These are phyloP conservation scores for Kernera saxatilis DNA, from an alignment of 345 rosid genomes.

Conservation along the genomic window DNA sequence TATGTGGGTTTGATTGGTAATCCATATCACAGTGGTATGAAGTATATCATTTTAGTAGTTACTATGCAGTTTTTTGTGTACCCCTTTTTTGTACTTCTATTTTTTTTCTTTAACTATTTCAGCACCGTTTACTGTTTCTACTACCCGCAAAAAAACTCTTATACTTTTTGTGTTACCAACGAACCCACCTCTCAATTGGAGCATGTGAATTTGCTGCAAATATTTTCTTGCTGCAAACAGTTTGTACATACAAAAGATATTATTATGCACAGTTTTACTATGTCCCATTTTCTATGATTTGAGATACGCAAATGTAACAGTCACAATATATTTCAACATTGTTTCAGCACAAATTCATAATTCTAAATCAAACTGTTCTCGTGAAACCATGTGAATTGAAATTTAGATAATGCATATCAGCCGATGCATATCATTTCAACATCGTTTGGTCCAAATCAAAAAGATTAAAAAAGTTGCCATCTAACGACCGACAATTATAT, in stretches of 20 bases:
- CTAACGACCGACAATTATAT: slow-evolving; percentile 8
- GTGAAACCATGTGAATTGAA: background rate
- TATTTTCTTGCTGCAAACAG: background rate
- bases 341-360: background rate
- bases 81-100: too few species aligned
- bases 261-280: background rate
- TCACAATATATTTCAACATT: background rate
- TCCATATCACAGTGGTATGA: too few species aligned
- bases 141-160: too few species aligned
- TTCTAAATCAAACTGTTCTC: background rate
- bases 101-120: too few species aligned
- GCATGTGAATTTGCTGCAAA: slow-evolving; percentile 16
- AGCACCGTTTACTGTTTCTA: too few species aligned
- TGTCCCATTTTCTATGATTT: background rate
- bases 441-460: background rate
- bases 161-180: too few species aligned
- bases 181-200: slow-evolving; percentile 3
- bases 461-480: background rate
- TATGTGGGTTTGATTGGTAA: too few species aligned
- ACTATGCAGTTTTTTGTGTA: too few species aligned
- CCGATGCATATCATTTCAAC: background rate
- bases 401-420: background rate
- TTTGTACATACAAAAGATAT: background rate
- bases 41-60: too few species aligned
- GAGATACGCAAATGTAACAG: background rate